phyloP scores from a whole-genome alignment of 495 filamentous ascomycete species.

The Xylaria nigripes region DNA sequence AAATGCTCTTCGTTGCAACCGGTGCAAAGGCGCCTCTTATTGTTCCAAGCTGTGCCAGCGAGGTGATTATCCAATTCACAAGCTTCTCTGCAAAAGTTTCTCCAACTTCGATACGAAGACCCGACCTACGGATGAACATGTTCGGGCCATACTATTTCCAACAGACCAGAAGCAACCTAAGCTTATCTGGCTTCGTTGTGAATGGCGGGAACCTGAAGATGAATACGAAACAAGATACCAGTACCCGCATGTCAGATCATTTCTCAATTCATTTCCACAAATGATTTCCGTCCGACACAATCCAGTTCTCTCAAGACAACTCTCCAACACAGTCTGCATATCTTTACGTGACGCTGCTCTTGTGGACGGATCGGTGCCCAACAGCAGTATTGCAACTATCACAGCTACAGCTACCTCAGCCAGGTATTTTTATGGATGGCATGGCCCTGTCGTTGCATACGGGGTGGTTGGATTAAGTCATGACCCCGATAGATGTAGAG shows the following conservation, averaged over 20 bases:
- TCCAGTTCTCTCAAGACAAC: neutral
- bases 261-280: neutral
- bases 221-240: neutral
- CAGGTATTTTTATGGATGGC: neutral
- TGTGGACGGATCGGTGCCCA: neutral
- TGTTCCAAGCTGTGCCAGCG: neutral
- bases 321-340: neutral
- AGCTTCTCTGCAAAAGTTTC: neutral
- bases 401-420: neutral
- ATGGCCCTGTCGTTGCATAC: neutral
- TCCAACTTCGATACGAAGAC: neutral
- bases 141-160: neutral
- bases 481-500: conserved; percentile 5
- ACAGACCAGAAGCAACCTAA: neutral
- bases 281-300: neutral
- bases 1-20: neutral
- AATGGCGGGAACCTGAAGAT: neutral
- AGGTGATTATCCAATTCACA: neutral
- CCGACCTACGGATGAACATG: neutral
- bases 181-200: neutral
- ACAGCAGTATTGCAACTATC: neutral
- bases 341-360: neutral
- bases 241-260: neutral
- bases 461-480: neutral
- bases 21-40: neutral